These are phyloP conservation scores for Neurospora sp. DNA, from an alignment of 495 filamentous ascomycete genomes.

Conservation along the genomic window DNA sequence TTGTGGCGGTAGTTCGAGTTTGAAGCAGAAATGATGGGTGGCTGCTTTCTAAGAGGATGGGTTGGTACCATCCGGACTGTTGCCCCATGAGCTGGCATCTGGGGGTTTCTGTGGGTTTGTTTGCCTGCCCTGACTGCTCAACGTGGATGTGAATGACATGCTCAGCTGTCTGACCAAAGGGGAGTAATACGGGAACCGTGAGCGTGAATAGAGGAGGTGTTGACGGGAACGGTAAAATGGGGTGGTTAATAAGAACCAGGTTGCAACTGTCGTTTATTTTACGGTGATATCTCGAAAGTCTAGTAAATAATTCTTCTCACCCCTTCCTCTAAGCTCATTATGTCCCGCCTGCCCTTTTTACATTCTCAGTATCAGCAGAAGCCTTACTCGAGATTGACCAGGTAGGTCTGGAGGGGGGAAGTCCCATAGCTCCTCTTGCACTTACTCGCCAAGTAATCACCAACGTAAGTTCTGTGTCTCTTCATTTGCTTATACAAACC, in stretches of 20 bases:
- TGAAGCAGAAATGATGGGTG: neutral
- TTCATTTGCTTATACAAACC: neutral
- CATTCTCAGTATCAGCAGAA: neutral
- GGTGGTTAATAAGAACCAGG: neutral
- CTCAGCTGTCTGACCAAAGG: neutral
- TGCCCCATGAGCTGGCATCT: neutral
- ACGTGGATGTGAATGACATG: neutral
- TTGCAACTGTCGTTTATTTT: neutral
- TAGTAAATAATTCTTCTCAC: neutral
- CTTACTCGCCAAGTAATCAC: neutral
- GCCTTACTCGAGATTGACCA: neutral
- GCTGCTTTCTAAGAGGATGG: neutral
- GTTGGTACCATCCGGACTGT: neutral
- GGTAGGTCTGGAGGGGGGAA: neutral
- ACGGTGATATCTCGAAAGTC: neutral
- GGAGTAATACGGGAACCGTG: neutral
- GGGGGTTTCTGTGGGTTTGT: neutral
- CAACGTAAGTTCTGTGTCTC: neutral
- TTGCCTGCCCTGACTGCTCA: neutral
- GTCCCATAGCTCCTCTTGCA: neutral
- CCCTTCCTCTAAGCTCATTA: neutral
- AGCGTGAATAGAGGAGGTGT: neutral
- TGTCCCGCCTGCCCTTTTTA: neutral
- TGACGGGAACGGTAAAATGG: neutral
- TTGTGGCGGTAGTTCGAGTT: slow-evolving; percentile 28